A percentile compares a stretch with the other conserved stretches of the same genome.
Evolutionary conservation across 148 eudicot genomes (phyloP).

Genomic region (Rhododendron griersonianum): DNA sequence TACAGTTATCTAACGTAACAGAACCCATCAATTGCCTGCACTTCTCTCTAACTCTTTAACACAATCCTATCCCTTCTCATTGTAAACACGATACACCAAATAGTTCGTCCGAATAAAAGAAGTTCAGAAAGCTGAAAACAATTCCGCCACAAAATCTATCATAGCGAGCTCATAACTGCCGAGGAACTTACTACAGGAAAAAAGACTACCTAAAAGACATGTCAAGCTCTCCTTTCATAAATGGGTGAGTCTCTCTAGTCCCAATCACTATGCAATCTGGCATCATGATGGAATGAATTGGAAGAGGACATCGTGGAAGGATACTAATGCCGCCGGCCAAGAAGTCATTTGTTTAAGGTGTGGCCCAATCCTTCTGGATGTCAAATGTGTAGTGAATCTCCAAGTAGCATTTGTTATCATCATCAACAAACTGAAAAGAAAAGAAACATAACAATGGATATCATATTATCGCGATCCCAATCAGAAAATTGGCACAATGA

Average conservation of each 20-base stretch:
- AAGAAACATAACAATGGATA: not conserved
- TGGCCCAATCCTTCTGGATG: slow-evolving; percentile 32
- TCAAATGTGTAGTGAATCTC: slow-evolving; percentile 37
- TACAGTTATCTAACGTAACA: not conserved
- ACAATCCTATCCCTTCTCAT: not conserved
- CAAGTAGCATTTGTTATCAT: slow-evolving; percentile 38
- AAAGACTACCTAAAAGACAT: not conserved
- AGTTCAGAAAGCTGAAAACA: not conserved
- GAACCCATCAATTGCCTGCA: not conserved
- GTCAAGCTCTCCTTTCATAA: not conserved
- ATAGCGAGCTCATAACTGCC: not conserved
- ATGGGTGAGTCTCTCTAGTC: not conserved
- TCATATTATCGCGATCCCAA: not conserved
- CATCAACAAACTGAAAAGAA: slow-evolving; percentile 35
- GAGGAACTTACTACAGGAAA: not conserved
- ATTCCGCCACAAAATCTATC: not conserved
- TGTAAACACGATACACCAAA: not conserved
- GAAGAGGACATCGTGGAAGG: not conserved
- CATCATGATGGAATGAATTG: not conserved
- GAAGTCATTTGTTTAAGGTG: not conserved
- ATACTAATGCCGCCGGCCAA: not conserved
- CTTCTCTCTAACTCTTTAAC: not conserved
- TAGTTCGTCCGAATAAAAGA: not conserved
- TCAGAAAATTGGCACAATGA: not conserved
- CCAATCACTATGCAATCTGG: not conserved